phyloP scores from a whole-genome alignment of 202 grass and related monocot genomes.

The Tripidium arundinaceum region DNA sequence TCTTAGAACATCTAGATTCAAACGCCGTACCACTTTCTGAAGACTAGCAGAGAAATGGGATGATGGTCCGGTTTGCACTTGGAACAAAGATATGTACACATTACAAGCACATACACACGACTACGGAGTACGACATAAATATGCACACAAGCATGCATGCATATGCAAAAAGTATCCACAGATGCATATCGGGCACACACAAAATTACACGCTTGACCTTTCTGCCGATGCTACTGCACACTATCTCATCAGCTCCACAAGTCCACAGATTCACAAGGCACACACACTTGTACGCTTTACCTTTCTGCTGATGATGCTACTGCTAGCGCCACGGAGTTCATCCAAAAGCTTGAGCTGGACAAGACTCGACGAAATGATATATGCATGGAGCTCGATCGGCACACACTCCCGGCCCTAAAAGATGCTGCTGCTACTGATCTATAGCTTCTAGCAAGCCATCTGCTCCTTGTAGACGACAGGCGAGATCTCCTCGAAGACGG shows the following conservation, averaged over 20 bases:
- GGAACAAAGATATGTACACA: background rate
- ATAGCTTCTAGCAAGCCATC: slow-evolving; percentile 48
- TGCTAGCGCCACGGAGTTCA: background rate
- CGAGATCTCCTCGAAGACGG: slow-evolving; percentile 81
- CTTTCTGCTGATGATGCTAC: no score
- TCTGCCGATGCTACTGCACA: background rate
- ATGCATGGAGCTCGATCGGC: background rate
- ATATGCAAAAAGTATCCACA: no score
- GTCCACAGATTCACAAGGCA: no score
- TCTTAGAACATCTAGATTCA: no score
- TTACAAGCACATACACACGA: background rate
- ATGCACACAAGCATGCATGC: no score
- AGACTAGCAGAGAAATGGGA: no score
- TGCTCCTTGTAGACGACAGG: slow-evolving; percentile 39
- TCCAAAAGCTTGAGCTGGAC: background rate
- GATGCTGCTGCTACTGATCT: background rate
- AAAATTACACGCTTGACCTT: no score
- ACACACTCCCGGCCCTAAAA: background rate
- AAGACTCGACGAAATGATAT: background rate
- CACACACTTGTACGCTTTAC: no score
- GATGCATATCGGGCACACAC: no score
- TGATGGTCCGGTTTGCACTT: no score
- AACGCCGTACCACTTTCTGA: no score
- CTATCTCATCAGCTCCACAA: no score
- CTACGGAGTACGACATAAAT: background rate